phyloP scores from a whole-genome alignment of 2,329 filamentous ascomycete species.

The Cryphonectria radicalis region DNA sequence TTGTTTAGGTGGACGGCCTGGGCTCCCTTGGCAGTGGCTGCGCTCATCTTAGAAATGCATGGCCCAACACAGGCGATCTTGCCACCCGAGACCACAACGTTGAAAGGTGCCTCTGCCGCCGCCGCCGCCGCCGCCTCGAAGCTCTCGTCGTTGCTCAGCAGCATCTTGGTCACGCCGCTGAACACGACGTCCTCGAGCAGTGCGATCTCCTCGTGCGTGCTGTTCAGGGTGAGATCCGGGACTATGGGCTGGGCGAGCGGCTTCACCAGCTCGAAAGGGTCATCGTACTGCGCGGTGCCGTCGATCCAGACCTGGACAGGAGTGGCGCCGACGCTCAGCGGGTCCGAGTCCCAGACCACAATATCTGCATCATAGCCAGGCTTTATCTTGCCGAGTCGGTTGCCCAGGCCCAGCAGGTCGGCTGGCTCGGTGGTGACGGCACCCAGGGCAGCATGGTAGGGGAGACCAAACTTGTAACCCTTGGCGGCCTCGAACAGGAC shows the following conservation, averaged over 20 bases:
- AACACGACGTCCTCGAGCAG: conserved; percentile 52
- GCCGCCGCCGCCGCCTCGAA: conserved; percentile 17
- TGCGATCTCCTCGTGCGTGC: conserved; percentile 47
- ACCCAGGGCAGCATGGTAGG: conserved; percentile 63
- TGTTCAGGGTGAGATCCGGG: conserved; percentile 46
- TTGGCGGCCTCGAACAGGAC: conserved; percentile 69
- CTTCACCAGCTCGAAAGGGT: conserved; percentile 59
- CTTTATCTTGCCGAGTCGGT: conserved; percentile 65
- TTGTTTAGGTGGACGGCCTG: conserved; percentile 55
- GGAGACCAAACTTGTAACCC: conserved; percentile 62
- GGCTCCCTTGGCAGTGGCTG: conserved; percentile 40
- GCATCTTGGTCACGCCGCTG: conserved; percentile 57
- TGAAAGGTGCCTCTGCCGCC: conserved; percentile 39
- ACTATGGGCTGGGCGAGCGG: conserved; percentile 44
- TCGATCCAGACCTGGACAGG: conserved; percentile 69
- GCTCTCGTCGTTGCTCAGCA: conserved; percentile 50
- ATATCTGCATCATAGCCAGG: conserved; percentile 65
- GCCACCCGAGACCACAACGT: conserved; percentile 58
- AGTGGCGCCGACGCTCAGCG: conserved; percentile 61
- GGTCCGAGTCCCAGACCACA: conserved; percentile 66
- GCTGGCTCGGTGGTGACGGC: conserved; percentile 64
- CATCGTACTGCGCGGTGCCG: conserved; percentile 60
- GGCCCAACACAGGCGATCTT: conserved; percentile 60
- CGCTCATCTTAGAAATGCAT: conserved; percentile 51
- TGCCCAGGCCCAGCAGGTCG: conserved; percentile 59